phyloP scores from a whole-genome alignment of 208 protist genomes.

The Leishmania amazonensis region DNA sequence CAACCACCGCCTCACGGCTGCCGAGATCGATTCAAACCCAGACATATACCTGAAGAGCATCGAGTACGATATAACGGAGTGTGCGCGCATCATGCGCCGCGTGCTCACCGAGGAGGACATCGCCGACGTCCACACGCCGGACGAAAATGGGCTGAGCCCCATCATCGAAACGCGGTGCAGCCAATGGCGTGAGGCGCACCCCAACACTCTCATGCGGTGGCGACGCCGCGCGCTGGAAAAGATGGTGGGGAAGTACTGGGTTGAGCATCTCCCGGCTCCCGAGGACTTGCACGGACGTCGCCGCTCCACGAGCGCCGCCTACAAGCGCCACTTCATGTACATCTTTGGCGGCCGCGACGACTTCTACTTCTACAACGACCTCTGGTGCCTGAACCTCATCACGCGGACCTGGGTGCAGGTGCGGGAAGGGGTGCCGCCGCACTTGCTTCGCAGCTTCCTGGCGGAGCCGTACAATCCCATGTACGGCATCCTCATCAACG shows the following conservation, averaged over 20 bases:
- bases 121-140: background rate
- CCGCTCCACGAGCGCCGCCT: conserved; percentile 49
- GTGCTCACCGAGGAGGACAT: conserved; percentile 7
- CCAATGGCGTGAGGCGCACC: conserved; percentile 18
- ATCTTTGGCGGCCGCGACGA: conserved; percentile 72
- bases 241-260: conserved; percentile 39
- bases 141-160: background rate
- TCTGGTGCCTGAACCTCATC: conserved; percentile 65
- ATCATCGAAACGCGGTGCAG: conserved; percentile 13
- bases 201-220: conserved; percentile 20
- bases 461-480: conserved; percentile 31
- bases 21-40: conserved; percentile 20
- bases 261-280: conserved; percentile 22
- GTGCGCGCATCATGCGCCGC: conserved; percentile 3
- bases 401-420: conserved; percentile 67
- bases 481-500: conserved; percentile 23
- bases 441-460: conserved; percentile 47
- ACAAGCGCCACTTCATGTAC: conserved; percentile 55
- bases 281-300: conserved; percentile 45
- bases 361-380: conserved; percentile 67
- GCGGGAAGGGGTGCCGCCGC: conserved; percentile 43
- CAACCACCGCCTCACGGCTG: conserved; percentile 29
- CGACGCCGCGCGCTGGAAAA: conserved; percentile 7
- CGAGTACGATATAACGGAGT: conserved; percentile 17
- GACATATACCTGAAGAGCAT: conserved; percentile 28